A percentile compares a stretch with the other conserved stretches of the same genome.
phyloP scores from a whole-genome alignment of 805 yeast genomes.

The Barnettozyma populi region DNA sequence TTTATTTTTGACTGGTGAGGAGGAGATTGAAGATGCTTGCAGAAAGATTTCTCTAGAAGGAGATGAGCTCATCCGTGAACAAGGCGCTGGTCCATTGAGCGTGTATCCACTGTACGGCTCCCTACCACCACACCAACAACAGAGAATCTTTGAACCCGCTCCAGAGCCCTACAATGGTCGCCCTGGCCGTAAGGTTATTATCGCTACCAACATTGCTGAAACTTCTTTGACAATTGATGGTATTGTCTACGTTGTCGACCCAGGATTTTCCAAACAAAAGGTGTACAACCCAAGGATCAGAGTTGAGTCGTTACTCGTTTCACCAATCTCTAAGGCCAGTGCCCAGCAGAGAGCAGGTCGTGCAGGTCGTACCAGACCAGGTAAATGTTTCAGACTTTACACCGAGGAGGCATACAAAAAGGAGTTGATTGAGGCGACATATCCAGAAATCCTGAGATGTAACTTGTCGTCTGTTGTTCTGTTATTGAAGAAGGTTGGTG shows the following conservation, averaged over 20 bases:
- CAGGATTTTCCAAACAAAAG: slow-evolving; percentile 95
- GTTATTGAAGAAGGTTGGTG: slow-evolving; percentile 88
- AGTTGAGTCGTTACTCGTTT: slow-evolving; percentile 88
- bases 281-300: slow-evolving; percentile 95
- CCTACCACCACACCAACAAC: slow-evolving; percentile 93
- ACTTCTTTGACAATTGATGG: slow-evolving; percentile 97
- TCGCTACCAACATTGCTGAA: slow-evolving; percentile 95
- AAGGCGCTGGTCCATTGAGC: slow-evolving; percentile 79
- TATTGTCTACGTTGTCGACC: slow-evolving; percentile 94
- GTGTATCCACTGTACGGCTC: slow-evolving; percentile 97
- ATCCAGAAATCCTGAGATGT: slow-evolving; percentile 91
- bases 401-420: slow-evolving; percentile 95
- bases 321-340: slow-evolving; percentile 95
- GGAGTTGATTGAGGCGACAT: slow-evolving; percentile 90
- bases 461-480: slow-evolving; percentile 88
- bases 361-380: slow-evolving; percentile 99
- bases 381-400: slow-evolving; percentile 92
- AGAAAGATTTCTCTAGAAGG: slow-evolving; percentile 82
- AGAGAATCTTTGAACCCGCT: slow-evolving; percentile 88
- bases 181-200: slow-evolving; percentile 92
- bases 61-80: slow-evolving; percentile 84
- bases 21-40: slow-evolving; percentile 96
- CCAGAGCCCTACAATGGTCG: slow-evolving; percentile 68
- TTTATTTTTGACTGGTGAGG: slow-evolving; percentile 90
- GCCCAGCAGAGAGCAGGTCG: slow-evolving; percentile 99